Conservation (phyloP, 805 yeast species). For the Ogataea angusta region DNA sequence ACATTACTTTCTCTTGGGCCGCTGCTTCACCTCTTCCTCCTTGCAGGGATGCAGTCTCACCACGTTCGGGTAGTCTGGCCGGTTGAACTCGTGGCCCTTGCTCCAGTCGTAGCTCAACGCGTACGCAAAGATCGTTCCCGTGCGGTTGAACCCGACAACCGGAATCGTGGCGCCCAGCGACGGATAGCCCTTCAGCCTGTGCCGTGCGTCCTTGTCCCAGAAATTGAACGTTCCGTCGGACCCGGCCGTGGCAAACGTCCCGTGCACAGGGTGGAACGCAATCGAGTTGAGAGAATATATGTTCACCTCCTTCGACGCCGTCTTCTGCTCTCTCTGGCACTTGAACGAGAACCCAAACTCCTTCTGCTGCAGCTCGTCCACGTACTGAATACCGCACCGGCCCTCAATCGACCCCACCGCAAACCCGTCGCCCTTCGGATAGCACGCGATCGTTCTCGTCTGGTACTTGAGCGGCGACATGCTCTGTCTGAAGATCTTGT, state of each 20-base stretch:
- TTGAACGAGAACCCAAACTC: constrained; percentile 82
- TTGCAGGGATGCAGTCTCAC: constrained; percentile 80
- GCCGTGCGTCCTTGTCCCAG: constrained; percentile 95
- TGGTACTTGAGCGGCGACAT: constrained; percentile 86
- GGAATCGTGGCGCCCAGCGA: constrained; percentile 65
- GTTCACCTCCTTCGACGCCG: constrained; percentile 53
- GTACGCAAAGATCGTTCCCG: constrained; percentile 83
- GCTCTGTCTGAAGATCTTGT: constrained; percentile 67
- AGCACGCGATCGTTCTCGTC: constrained; percentile 78
- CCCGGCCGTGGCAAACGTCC: constrained; percentile 92
- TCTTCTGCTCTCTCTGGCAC: constrained; percentile 79
- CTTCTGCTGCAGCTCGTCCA: constrained; percentile 75
- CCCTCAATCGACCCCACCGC: constrained; percentile 95
- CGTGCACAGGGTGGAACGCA: constrained; percentile 82
- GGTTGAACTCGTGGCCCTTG: constrained; percentile 78
- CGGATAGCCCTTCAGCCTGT: constrained; percentile 79
- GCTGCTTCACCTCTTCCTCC: constrained; percentile 80
- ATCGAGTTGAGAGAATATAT: constrained; percentile 81
- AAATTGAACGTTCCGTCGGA: constrained; percentile 90
- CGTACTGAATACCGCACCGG: constrained; percentile 89
- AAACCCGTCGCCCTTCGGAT: constrained; percentile 88
- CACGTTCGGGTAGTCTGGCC: constrained; percentile 68
- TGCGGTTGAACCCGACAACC: constrained; percentile 75
- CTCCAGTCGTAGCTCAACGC: constrained; percentile 96
- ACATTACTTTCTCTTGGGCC: constrained; percentile 33